Base-by-base conservation (phyloP, 139 green algal species). In the Chlamydomonas asymmetrica region DNA sequence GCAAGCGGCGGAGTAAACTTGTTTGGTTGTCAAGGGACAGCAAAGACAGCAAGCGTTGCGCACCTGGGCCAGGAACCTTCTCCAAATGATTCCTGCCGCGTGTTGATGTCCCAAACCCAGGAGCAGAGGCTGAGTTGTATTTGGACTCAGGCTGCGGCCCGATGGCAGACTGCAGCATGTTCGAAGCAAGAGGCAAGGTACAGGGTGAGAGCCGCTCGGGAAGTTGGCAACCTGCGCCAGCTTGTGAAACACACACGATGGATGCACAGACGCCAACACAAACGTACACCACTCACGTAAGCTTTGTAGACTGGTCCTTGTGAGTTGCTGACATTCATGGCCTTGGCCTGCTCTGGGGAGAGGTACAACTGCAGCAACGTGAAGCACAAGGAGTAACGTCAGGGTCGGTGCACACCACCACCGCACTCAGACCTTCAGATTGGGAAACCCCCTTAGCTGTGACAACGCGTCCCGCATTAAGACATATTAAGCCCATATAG, bases 261-360 rank as follows among this genome's bases (percentile, higher is more conserved):
- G 10, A 64, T 16, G 57, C 57, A 64, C 57, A 64, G n/a, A 34
- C 18, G 9, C 57, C 16, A 10, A 10, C 57, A 64, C 27, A 31
- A 64, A 20, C 25, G 20, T 31, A 34, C 20, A 31, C 1, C 6
- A 73, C 63, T 73, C 41, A 80, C 74, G 31, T 74, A 82, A 5
- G 68, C 54, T 43, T 87, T 87, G 70, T 87, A 87, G 0, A 87
- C 82, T 25, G 82, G 66, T 0, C 82, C 82, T 71, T 87, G 82
- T 0, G 73, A 82, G 59, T 84, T 77, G 77, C 77, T 84, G 2
- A 74, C 77, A 4, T 61, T 29, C 59, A 82, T 73, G 20, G 78
- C 71, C 63, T 82, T 84, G 39, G 77, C 59, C 57, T 87, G 82
- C 59, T 84, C 82, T 73, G 60, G 57, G 13, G 74, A 82, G 0